Base-by-base conservation (phyloP, 257 asterid genomes). In the Solanum lignicaule region DNA sequence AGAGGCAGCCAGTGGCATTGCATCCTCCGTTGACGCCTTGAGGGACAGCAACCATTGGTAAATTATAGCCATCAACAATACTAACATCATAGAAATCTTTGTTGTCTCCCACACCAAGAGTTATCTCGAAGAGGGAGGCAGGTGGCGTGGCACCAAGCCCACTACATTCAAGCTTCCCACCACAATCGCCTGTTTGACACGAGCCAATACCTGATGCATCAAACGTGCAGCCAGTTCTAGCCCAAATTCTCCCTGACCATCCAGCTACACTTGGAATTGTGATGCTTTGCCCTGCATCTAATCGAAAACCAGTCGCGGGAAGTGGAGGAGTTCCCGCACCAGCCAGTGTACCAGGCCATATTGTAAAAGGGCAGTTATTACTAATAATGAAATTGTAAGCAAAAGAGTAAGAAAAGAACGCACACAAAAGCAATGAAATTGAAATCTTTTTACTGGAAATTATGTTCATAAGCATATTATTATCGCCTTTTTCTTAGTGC, bases 231-330 rank as follows among this genome's bases (percentile, higher is more conserved):
- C 97, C 96, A n/a, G 99, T 96, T 88, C 98, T 92, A 12, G 95
- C 98, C 98, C 98, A 94, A 2, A 96, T 91, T 29, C 96, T 91
- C 39, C 98, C 98, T 1, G 98, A 93, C 98, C 99, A 96, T 3
- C 99, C 97, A 0, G 98, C 94, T 69, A 72, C 79, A 7, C 79
- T 89, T 14, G 97, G 95, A 43, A 95, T 93, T 2, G 89, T 75
- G 48, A 93, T 88, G 33, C 93, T 95, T 48, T 92, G 91, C 27
- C 96, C 98, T 0, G 95, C 72, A 32, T 94, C 94, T 83, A 96
- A 43, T 18, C 87, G 95, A 87, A 94, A 96, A 32, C 98, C 98
- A 1, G 98, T 96, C 7, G 95, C 73, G 1, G 98, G 92, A 55
- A 96, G 92, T 21, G 91, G 94, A 7, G 98, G 93, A 5, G 97